Conservation (phyloP, 495 filamentous ascomycete genomes). For the Penicillium desertorum region DNA sequence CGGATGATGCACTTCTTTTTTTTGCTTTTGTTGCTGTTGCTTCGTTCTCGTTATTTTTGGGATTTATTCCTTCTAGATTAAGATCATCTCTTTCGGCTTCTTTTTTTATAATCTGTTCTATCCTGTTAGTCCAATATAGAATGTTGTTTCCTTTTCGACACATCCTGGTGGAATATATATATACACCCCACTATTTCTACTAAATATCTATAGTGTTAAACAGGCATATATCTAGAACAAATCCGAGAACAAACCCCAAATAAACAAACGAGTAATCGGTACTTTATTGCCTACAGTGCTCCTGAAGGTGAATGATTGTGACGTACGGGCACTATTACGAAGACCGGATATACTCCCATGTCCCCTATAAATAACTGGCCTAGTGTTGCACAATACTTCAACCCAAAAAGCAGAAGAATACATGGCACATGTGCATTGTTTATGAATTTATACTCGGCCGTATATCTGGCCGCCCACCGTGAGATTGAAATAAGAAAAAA, state of each 20-base stretch:
- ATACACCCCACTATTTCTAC: not conserved
- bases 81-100: too few relatives aligned
- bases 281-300: not conserved
- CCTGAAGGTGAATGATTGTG: not conserved
- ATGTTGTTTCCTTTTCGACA: too few relatives aligned
- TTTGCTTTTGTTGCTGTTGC: conserved; percentile 5
- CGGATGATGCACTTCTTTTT: conserved; percentile 48
- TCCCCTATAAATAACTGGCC: not conserved
- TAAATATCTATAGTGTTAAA: not conserved
- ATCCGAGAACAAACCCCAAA: not conserved
- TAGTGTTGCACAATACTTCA: not conserved
- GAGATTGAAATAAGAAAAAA: not conserved
- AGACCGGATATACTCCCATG: not conserved
- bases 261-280: not conserved
- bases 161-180: not conserved
- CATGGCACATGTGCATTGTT: conserved; percentile 1
- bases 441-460: conserved; percentile 3
- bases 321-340: not conserved
- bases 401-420: not conserved
- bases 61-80: not conserved
- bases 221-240: too few relatives aligned
- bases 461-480: not conserved
- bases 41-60: not conserved
- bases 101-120: too few relatives aligned
- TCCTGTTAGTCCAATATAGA: not conserved